Percentiles rank a stretch among this genome's conserved stretches.
Conservation (phyloP, 1,139 yeast species). For the Taiozyma sp. region DNA sequence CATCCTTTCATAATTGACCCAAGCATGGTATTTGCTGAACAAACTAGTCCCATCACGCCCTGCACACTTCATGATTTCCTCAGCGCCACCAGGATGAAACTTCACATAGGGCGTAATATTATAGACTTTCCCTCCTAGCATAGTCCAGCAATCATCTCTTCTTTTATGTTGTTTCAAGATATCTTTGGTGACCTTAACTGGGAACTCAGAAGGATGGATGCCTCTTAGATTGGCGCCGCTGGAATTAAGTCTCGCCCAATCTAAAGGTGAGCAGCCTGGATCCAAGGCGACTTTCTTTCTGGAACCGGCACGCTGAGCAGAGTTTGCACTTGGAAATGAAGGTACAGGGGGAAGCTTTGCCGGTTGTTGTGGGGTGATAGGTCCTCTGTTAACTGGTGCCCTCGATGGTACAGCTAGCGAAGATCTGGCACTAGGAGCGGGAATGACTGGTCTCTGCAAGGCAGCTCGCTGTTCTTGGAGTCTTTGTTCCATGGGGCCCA, state of each 20-base stretch:
- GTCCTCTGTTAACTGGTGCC: background rate
- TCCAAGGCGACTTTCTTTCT: conserved; percentile 56
- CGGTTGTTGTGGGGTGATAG: background rate
- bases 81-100: conserved; percentile 92
- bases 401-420: background rate
- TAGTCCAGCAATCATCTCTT: conserved; percentile 79
- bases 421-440: background rate
- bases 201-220: conserved; percentile 30
- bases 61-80: conserved; percentile 73
- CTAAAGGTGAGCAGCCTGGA: conserved; percentile 84
- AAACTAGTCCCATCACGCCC: conserved; percentile 82
- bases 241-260: conserved; percentile 69
- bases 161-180: conserved; percentile 59
- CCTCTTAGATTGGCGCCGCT: conserved; percentile 38
- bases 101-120: conserved; percentile 77
- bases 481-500: background rate
- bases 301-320: conserved; percentile 30
- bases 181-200: conserved; percentile 51
- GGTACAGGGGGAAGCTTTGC: background rate
- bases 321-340: conserved; percentile 22
- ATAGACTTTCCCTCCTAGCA: conserved; percentile 75
- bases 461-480: background rate
- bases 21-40: conserved; percentile 77
- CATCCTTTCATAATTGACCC: conserved; percentile 88
- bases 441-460: background rate